Base-by-base conservation (phyloP, 2,329 filamentous ascomycete species). In the Aureobasidium pullulans region DNA sequence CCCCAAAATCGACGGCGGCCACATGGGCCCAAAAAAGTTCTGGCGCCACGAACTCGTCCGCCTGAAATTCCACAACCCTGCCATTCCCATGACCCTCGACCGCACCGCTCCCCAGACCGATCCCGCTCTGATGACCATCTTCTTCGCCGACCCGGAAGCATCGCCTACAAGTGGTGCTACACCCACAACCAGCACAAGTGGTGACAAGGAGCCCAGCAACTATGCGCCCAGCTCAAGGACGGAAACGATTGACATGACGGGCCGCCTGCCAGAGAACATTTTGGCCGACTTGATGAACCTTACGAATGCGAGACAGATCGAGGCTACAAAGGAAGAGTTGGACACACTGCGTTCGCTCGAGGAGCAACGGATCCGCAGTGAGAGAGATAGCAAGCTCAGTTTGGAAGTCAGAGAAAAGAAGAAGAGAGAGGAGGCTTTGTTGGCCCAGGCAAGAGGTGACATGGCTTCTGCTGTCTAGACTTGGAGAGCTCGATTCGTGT, bases 51-150 rank as follows among this genome's bases (percentile, higher is more conserved):
- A 85, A 71, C 85, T 97, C 49, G 89, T 90, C 23, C 84, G 90
- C 60, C 80, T 99, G 65, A 96, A 99, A 80, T 99, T 86, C 77
- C 88, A 96, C 80, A 99, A 99, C 73, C 94, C 94, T 0, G 77
- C 84, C 11, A 74, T 96, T 47, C 84, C 87, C 44, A 95, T 97
- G 82, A 85, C 89, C 61, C 84, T 96, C 67, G 86, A 87, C 72
- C 87, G 89, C 61, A 85, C 82, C 63, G 67, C 72, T 39, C 75
- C 85, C 46, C 79, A 84, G 65, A 72, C 77, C 4, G 77, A 77
- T 23, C 76, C 81, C 6, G 83, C 88, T 13, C 79, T 77, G 48
- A 78, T 91, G 75, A 84, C 82, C 62, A 77, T 92, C 66, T 86
- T 87, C 75, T 82, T 86, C 61, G 63, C 73, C 65, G 48, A 70